Base-by-base conservation (phyloP, 2,329 filamentous ascomycete species). In the Fusarium sp. region DNA sequence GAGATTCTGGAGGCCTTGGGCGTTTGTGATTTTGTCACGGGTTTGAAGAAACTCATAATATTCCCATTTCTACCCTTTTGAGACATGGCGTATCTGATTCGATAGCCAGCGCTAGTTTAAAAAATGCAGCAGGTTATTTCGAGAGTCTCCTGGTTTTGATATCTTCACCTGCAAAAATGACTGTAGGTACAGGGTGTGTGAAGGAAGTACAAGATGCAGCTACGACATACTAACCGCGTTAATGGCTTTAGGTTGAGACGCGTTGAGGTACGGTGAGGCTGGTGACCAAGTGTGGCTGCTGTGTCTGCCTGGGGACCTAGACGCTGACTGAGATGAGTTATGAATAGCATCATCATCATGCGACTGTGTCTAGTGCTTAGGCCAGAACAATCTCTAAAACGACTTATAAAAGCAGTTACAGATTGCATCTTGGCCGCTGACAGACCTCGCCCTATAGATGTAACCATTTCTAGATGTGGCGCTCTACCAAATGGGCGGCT, bases 21-120 rank as follows among this genome's bases (percentile, higher is more conserved):
- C 23, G 71, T 67, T 52, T 67, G 58, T 7, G 70, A 49, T 57
- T 66, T 77, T 47, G 73, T 44, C 35, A 71, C 65, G 33, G 82
- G 80, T 70, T 81, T 82, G 72, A 85, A 85, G 73, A 84, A 85
- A 74, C 76, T 82, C 62, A 79, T 74, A 62, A 85, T 84, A 70
- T 67, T 80, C 57, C 74, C 77, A 74, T 81, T 82, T 64, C 74
- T 79, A 16, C 35, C 37, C 18, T 64, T 74, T 64, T 79, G 72
- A 21, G 78, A 72, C 70, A 80, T 79, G 33, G 18, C 61, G 62
- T 23, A 50, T 35, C 56, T 64, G 32, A 32, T 42, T 53, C 15
- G 40, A 40, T 53, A 43, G 43, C 32, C 49, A 19, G 37, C 4
- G 30, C 19, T 13, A 15, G 12, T 19, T 25, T 18, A 32, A 54